Evolutionary conservation across 345 rosid genomes (phyloP).

Genomic region (Nephelium lappaceum): DNA sequence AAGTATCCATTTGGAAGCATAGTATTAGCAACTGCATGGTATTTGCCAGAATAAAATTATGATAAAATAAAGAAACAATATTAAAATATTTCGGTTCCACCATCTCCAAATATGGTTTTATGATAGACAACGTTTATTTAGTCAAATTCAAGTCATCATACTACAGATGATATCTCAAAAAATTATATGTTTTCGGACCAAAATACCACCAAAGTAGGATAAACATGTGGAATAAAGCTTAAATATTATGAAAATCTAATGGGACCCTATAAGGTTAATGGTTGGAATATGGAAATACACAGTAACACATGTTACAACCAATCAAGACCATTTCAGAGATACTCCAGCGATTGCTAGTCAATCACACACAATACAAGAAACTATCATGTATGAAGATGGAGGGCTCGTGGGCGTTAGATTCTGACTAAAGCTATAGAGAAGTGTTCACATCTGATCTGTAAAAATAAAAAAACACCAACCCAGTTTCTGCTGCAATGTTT

Average conservation of each 20-base stretch:
- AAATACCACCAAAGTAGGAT: background rate
- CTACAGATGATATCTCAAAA: too few relatives aligned
- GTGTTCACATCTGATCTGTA: background rate
- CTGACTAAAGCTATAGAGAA: background rate
- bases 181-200: too few relatives aligned
- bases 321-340: background rate
- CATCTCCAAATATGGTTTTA: too few relatives aligned
- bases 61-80: background rate
- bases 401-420: background rate
- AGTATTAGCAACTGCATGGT: background rate
- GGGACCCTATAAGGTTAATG: background rate
- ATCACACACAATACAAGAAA: background rate
- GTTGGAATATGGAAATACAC: background rate
- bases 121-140: too few relatives aligned
- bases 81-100: background rate
- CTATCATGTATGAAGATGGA: background rate
- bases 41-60: background rate
- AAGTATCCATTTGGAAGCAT: constrained; percentile 8
- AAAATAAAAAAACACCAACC: background rate
- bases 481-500: background rate
- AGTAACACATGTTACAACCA: background rate
- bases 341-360: background rate
- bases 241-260: background rate
- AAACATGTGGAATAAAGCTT: background rate
- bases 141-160: too few relatives aligned